phyloP scores from a whole-genome alignment of 1,284 basidiomycete species.

The Cutaneotrichosporon curvatum region DNA sequence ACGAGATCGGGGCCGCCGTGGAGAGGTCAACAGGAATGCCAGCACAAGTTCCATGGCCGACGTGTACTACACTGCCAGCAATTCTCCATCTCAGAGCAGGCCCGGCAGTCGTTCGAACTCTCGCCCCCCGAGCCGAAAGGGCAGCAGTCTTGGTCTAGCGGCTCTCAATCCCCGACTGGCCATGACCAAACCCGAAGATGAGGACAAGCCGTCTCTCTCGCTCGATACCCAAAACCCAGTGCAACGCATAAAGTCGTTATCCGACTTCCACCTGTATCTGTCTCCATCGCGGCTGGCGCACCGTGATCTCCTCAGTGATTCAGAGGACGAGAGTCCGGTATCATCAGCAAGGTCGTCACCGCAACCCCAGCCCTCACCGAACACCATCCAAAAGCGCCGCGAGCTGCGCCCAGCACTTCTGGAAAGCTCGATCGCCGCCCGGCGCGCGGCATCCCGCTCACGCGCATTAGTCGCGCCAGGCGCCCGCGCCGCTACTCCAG shows the following conservation, averaged over 20 bases:
- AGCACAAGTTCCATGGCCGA: conserved; percentile 40
- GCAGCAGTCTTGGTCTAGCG: conserved; percentile 3
- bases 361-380: background rate
- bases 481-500: conserved; percentile 4
- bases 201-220: background rate
- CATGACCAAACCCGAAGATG: conserved; percentile 16
- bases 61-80: conserved; percentile 37
- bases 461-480: background rate
- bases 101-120: background rate
- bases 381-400: conserved; percentile 5
- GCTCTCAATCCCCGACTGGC: conserved; percentile 8
- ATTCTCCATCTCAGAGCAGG: conserved; percentile 20
- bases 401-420: conserved; percentile 25
- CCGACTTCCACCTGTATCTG: conserved; percentile 44
- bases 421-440: conserved; percentile 16
- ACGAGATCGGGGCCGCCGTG: background rate
- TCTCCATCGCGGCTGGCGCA: conserved; percentile 42
- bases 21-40: conserved; percentile 7
- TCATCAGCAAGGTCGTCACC: background rate
- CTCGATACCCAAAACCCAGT: conserved; percentile 8
- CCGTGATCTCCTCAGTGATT: conserved; percentile 35
- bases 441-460: conserved; percentile 11
- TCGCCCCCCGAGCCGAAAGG: background rate
- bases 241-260: conserved; percentile 36
- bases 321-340: conserved; percentile 22